Evolutionary conservation across 2,329 filamentous ascomycete genomes (phyloP).

Genomic region (Bertia moriformis): DNA sequence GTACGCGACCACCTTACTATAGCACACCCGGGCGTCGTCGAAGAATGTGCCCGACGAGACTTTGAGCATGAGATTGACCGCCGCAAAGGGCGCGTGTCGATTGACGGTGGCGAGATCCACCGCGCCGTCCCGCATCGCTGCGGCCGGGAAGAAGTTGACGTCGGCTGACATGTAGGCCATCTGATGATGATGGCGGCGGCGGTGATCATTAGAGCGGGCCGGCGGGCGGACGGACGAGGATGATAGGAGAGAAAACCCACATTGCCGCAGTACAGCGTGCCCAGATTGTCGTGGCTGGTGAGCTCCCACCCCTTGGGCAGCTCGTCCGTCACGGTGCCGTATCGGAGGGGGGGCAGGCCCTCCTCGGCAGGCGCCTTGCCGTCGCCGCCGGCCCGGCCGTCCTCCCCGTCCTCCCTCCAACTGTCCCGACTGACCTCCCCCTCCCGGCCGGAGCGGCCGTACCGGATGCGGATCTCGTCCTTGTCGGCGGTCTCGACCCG

Average conservation of each 20-base stretch:
- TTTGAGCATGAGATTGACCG: constrained; percentile 55
- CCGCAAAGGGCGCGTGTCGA: constrained; percentile 40
- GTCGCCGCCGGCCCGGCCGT: constrained; percentile 9
- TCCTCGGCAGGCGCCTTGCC: constrained; percentile 4
- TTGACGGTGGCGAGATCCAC: constrained; percentile 78
- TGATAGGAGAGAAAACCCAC: constrained; percentile 35
- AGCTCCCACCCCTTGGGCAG: constrained; percentile 67
- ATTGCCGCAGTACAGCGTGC: constrained; percentile 89
- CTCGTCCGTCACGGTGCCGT: constrained; percentile 66
- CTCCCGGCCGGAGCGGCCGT: no score
- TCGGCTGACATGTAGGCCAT: constrained; percentile 86
- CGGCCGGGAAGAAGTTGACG: constrained; percentile 73
- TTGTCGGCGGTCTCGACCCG: constrained; percentile 73
- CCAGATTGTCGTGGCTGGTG: constrained; percentile 60
- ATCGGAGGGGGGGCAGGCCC: constrained; percentile 55
- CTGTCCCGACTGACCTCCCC: constrained; percentile 49
- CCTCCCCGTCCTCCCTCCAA: constrained; percentile 15
- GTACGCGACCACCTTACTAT: constrained; percentile 78
- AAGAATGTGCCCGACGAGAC: constrained; percentile 67
- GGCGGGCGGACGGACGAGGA: not conserved
- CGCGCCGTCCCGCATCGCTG: constrained; percentile 69
- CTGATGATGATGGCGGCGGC: constrained; percentile 18
- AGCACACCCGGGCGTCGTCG: constrained; percentile 61
- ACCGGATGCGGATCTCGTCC: no score
- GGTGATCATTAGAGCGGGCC: no score